These are phyloP conservation scores for Fusarium subtropicale DNA, from an alignment of 2,329 filamentous ascomycete genomes.

Conservation along the genomic window DNA sequence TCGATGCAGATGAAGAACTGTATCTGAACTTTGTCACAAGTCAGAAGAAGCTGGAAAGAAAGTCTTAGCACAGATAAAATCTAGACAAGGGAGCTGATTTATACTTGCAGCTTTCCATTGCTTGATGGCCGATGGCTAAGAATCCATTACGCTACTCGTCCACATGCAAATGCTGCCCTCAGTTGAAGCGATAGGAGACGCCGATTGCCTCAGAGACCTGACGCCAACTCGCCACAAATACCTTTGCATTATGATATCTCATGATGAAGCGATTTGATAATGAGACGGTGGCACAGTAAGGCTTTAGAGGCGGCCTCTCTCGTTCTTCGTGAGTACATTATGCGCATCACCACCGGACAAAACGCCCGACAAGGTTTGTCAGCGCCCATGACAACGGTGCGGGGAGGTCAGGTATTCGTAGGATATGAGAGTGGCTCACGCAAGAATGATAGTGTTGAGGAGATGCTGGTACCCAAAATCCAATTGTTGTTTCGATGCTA, in stretches of 20 bases:
- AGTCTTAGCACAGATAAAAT: background rate
- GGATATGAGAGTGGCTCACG: slow-evolving; percentile 1
- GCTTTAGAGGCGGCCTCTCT: slow-evolving; percentile 20
- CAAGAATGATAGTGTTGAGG: slow-evolving; percentile 21
- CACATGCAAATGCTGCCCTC: slow-evolving; percentile 13
- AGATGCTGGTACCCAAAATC: slow-evolving; percentile 46
- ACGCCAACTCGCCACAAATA: background rate
- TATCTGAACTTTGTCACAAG: slow-evolving; percentile 6
- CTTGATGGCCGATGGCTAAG: slow-evolving; percentile 2
- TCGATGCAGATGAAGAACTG: slow-evolving; percentile 14
- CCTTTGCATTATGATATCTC: background rate
- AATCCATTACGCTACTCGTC: slow-evolving; percentile 3
- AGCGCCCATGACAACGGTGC: slow-evolving; percentile 1
- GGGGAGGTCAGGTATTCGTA: slow-evolving; percentile 1
- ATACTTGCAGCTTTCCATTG: slow-evolving; percentile 19
- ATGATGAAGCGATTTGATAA: slow-evolving; percentile 1
- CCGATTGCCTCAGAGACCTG: slow-evolving; percentile 9
- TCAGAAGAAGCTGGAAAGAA: slow-evolving; percentile 19
- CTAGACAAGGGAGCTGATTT: slow-evolving; percentile 23
- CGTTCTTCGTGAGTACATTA: background rate
- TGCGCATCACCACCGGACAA: background rate
- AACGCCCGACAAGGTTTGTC: slow-evolving; percentile 1
- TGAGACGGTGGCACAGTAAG: slow-evolving; percentile 4
- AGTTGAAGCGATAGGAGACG: slow-evolving; percentile 4
- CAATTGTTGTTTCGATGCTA: slow-evolving; percentile 50